Base-by-base conservation (phyloP, 2,329 filamentous ascomycete species). In the Epicoccum nigrum region DNA sequence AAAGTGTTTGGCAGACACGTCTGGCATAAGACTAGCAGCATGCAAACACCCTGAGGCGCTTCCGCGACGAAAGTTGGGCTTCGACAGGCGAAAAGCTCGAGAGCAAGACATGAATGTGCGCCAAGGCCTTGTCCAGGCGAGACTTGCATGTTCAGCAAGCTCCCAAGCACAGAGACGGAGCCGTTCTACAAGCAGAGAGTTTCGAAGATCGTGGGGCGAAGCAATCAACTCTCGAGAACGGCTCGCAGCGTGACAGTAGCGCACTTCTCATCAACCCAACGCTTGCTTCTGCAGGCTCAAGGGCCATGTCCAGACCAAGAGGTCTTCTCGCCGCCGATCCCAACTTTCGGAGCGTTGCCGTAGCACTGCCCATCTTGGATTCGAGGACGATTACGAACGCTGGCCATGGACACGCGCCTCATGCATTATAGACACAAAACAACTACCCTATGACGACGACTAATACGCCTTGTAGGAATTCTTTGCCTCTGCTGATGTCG, bases 401-500 rank as follows among this genome's bases (percentile, higher is more conserved):
- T 42, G 42, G 46, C 56, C 42, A 55, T 40, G 66, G 62, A 68
- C 56, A 65, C 58, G 55, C 58, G 62, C 47, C 57, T 59, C 35
- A 63, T 68, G 64, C 58, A 60, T 48, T 56, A 42, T 32, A 56
- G 46, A 58, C 55, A 57, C 68, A 64, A 69, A 68, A 61, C 58
- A 71, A 70, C 35, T 72, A 42, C 43, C 54, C 45, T 65, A 53
- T 54, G 43, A 68, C 63, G 64, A 65, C 77, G 69, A 89, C 88
- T 91, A 85, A 91, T 86, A 76, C 79, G 74, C 69, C 71, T 76
- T 79, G 80, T 91, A 99, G 94, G 94, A 99, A 80, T 99, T 97
- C 78, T 97, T 99, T 76, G 79, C 82, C 70, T 88, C 90, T 71
- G 88, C 90, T 67, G n/a, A n/a, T n/a, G 86, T 96, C 75, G 91